phyloP scores from a whole-genome alignment of 176 grass and related monocot genomes.

The Otatea glauca region DNA sequence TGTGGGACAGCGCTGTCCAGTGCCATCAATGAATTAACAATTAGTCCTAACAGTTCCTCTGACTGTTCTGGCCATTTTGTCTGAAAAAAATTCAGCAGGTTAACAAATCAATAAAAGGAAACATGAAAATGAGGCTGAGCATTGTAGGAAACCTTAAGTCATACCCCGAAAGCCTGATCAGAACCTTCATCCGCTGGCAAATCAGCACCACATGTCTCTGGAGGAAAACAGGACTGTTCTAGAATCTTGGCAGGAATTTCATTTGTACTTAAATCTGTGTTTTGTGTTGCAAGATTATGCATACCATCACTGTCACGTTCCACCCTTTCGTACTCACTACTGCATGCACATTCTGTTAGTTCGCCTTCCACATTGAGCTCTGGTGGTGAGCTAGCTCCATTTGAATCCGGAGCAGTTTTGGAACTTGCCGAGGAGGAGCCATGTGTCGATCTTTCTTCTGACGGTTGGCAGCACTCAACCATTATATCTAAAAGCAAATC shows the following conservation, averaged over 20 bases:
- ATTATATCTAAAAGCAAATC: conserved; percentile 97
- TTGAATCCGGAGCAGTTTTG: conserved; percentile 68
- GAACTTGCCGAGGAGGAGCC: conserved; percentile 57
- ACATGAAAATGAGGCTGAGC: conserved; percentile 25
- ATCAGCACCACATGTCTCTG: conserved; percentile 52
- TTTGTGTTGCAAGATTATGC: conserved; percentile 40
- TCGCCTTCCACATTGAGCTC: conserved; percentile 57
- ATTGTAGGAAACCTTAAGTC: conserved; percentile 34
- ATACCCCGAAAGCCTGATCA: conserved; percentile 57
- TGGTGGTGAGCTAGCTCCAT: conserved; percentile 61
- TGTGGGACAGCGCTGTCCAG: conserved; percentile 77
- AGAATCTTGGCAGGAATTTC: conserved; percentile 45
- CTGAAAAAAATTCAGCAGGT: conserved; percentile 48
- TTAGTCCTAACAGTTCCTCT: conserved; percentile 83
- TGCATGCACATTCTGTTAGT: conserved; percentile 46
- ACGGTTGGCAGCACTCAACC: conserved; percentile 92
- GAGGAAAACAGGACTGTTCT: conserved; percentile 52
- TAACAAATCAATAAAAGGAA: conserved; percentile 43
- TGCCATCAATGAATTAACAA: conserved; percentile 80
- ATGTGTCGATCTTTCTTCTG: conserved; percentile 64
- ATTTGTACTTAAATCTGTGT: conserved; percentile 50
- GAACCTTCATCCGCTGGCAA: conserved; percentile 56
- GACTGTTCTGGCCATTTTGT: conserved; percentile 90
- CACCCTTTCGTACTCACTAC: conserved; percentile 46
- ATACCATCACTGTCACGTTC: conserved; percentile 52